phyloP scores from a whole-genome alignment of 1,139 yeast species.

The Yamadazyma diddensiae region DNA sequence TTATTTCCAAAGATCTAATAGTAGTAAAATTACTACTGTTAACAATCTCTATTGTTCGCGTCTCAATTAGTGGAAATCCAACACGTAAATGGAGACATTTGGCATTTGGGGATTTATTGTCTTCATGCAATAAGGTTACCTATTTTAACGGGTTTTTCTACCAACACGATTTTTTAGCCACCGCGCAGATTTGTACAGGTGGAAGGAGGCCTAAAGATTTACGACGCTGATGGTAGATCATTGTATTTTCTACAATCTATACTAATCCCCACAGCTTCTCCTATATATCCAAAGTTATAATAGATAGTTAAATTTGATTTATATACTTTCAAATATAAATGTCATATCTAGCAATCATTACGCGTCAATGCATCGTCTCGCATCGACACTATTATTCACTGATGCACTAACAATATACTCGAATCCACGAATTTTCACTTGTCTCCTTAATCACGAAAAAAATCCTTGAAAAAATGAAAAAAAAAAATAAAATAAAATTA shows the following conservation, averaged over 20 bases:
- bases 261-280: no score
- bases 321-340: no score
- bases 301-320: no score
- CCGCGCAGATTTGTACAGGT: background rate
- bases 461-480: no score
- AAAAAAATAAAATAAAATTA: background rate
- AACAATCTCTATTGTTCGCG: background rate
- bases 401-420: slow-evolving; percentile 2
- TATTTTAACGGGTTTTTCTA: slow-evolving; percentile 1
- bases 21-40: no score
- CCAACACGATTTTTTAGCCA: slow-evolving; percentile 2
- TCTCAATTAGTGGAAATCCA: background rate
- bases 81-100: background rate
- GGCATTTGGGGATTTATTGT: slow-evolving; percentile 1
- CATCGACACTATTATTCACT: slow-evolving; percentile 1
- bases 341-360: background rate
- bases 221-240: no score
- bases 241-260: no score
- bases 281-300: no score
- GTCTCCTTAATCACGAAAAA: slow-evolving; percentile 9
- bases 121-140: slow-evolving; percentile 1
- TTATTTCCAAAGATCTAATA: no score
- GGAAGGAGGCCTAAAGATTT: no score
- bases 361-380: background rate
- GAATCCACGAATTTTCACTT: slow-evolving; percentile 3